Evolutionary conservation across 2,329 filamentous ascomycete species (phyloP).

Genomic region (Verticillium zaregamsianum): DNA sequence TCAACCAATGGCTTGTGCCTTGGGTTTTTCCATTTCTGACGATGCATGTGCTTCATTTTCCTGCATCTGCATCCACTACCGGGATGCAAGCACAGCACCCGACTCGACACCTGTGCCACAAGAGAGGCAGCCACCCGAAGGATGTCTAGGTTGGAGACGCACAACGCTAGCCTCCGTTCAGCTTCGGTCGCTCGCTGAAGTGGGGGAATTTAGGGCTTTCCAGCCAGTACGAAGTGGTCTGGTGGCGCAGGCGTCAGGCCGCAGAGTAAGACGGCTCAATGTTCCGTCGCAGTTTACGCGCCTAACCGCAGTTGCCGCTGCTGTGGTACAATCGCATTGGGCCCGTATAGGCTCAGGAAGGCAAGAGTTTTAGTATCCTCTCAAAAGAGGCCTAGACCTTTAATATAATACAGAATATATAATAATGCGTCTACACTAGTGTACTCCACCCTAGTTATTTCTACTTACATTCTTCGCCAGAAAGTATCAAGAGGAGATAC

Average conservation of each 20-base stretch:
- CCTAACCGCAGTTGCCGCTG: neutral
- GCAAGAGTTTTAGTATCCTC: too few species aligned
- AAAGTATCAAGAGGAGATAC: too few species aligned
- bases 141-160: neutral
- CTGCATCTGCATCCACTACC: neutral
- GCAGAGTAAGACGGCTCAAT: neutral
- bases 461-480: too few species aligned
- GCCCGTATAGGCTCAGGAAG: too few species aligned
- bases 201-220: neutral
- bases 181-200: neutral
- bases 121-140: too few species aligned
- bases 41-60: neutral
- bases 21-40: neutral
- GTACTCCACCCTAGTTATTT: too few species aligned
- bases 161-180: neutral
- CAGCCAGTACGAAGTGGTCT: neutral
- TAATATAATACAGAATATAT: too few species aligned
- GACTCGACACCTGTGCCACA: neutral
- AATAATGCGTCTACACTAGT: too few species aligned
- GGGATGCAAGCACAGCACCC: neutral
- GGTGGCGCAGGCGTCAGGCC: neutral
- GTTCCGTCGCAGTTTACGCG: neutral
- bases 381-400: too few species aligned
- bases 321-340: too few species aligned
- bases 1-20: neutral